Base-by-base conservation (phyloP, 2,329 filamentous ascomycete genomes). In the Fusarium xylarioides region DNA sequence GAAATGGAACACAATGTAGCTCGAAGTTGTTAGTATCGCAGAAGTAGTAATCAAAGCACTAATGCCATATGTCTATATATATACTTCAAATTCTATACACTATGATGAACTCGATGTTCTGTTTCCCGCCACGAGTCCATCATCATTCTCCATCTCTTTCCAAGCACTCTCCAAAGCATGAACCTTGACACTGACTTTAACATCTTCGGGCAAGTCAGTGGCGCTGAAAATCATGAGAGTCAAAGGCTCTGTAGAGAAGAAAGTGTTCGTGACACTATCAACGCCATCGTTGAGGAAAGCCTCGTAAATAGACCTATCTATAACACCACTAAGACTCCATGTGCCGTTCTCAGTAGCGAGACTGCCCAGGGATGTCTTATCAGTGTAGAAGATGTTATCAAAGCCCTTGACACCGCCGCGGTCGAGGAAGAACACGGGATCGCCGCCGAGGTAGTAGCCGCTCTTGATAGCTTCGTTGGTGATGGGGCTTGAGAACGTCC, bases 221-320 rank as follows among this genome's bases (percentile, higher is more conserved):
- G 76, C 70, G 44, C 66, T 66, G n/a, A 81, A 21, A 0, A 66
- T 40, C 66, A 80, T 63, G 16, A 73, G 61, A 0, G 74, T 77
- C 56, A 81, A 60, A 2, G 80, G 79, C 60, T 79, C 34, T 3
- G 61, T 76, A 2, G 78, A 55, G 54, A 80, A 82, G 65, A 80
- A 82, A 1, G 72, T 78, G 40, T 76, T 77, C 0, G 81, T 82
- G 10, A 76, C 78, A 43, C 79, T 78, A 34, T 83, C 80, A 7
- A 80, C 66, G 12, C 81, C 81, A 15, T 75, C 78, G 43, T 81
- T 74, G 28, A 82, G 59, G 50, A 82, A 82, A 1, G 82, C 74
- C 57, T 83, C 81, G 3, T 81, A 63, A 6, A 83, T 73, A 2
- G 81, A 82, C 10, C 81, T 76, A 42, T 83, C 81, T 19, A 83